Percentiles rank a stretch among this genome's conserved stretches.
Evolutionary conservation across 257 asterid species (phyloP).

Genomic region (Lavandula angustifolia): DNA sequence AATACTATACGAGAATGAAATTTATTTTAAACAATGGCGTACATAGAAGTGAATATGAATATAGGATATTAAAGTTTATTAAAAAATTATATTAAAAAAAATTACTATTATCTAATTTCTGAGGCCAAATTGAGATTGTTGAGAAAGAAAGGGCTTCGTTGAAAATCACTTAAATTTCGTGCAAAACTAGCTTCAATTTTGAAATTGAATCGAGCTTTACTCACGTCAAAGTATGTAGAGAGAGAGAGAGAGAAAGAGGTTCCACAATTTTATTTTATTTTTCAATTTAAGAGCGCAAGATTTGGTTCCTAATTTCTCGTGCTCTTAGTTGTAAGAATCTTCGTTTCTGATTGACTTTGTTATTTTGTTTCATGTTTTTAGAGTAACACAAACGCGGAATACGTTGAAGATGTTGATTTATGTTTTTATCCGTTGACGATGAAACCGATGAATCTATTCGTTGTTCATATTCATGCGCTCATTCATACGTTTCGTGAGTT

Average conservation of each 20-base stretch:
- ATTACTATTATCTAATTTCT: background rate
- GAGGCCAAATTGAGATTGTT: slow-evolving; percentile 12
- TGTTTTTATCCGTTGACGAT: slow-evolving; percentile 11
- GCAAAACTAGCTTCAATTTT: slow-evolving; percentile 23
- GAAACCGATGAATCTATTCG: slow-evolving; percentile 24
- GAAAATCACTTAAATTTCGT: slow-evolving; percentile 25
- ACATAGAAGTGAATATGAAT: too few species aligned
- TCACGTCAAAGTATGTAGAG: slow-evolving; percentile 25
- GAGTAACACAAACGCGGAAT: slow-evolving; percentile 6
- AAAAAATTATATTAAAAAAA: too few species aligned
- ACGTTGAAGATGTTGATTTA: slow-evolving; percentile 13
- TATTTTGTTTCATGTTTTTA: background rate
- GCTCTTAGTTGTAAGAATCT: slow-evolving; percentile 40
- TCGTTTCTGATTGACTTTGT: slow-evolving; percentile 7
- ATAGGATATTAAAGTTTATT: too few species aligned
- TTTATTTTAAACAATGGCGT: too few species aligned
- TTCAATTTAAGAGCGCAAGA: slow-evolving; percentile 20
- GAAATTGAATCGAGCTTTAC: slow-evolving; percentile 37
- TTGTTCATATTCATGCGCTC: background rate
- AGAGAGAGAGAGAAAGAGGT: slow-evolving; percentile 19
- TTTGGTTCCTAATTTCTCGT: slow-evolving; percentile 23
- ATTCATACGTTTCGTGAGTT: slow-evolving; percentile 6
- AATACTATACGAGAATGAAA: too few species aligned
- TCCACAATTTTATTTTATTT: background rate
- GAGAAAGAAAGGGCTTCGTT: slow-evolving; percentile 3